Conservation (phyloP, 2,329 filamentous ascomycete genomes). For the Colletotrichum sp. region DNA sequence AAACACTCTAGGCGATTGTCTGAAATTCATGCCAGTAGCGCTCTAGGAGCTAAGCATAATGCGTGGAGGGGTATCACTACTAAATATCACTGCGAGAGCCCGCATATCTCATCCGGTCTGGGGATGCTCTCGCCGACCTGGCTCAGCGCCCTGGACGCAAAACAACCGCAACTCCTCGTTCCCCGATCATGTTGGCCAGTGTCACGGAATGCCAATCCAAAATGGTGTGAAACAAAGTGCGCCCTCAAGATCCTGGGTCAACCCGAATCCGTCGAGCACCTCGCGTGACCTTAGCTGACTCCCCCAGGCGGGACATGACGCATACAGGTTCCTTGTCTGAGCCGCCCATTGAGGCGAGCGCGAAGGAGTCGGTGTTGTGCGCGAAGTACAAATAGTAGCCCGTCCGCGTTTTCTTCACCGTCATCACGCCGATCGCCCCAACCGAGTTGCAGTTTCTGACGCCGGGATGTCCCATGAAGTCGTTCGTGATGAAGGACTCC, state of each 20-base stretch:
- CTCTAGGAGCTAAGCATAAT: slow-evolving; percentile 1
- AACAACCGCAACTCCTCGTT: not conserved
- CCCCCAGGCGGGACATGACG: slow-evolving; percentile 81
- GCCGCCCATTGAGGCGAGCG: slow-evolving; percentile 86
- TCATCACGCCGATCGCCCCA: slow-evolving; percentile 91
- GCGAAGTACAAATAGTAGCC: slow-evolving; percentile 90
- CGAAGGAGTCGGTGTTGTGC: slow-evolving; percentile 92
- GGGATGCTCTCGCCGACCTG: not conserved
- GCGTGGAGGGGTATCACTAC: slow-evolving; percentile 14
- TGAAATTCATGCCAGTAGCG: not conserved
- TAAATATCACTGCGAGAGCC: not conserved
- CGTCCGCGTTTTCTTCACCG: slow-evolving; percentile 79
- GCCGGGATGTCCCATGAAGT: slow-evolving; percentile 92
- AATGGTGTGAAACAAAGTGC: not conserved
- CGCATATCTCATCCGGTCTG: not conserved
- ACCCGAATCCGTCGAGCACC: slow-evolving; percentile 56
- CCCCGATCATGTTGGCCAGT: not conserved
- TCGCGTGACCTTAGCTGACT: slow-evolving; percentile 57
- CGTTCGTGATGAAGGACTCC: slow-evolving; percentile 78
- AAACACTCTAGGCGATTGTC: not conserved
- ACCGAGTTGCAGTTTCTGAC: slow-evolving; percentile 79
- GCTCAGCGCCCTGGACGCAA: not conserved
- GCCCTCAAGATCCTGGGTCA: slow-evolving; percentile 6
- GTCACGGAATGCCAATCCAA: not conserved
- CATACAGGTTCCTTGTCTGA: slow-evolving; percentile 76